phyloP scores from a whole-genome alignment of 768 basidiomycete species.

The Piloderma croceum region DNA sequence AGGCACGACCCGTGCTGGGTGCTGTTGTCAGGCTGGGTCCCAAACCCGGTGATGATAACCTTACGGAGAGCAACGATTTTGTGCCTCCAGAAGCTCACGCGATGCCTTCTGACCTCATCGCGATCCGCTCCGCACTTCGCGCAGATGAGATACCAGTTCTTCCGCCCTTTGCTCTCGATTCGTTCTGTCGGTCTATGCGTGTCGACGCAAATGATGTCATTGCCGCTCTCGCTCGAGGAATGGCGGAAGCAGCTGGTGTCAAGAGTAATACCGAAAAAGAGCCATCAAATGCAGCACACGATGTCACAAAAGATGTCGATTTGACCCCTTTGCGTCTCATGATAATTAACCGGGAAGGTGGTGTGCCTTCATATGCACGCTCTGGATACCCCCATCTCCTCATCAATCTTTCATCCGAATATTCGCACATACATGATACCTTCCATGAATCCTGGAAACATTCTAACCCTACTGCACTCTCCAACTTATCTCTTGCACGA shows the following conservation, averaged over 20 bases:
- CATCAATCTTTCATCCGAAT: constrained; percentile 89
- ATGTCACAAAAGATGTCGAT: too few species aligned
- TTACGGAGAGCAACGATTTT: constrained; percentile 27
- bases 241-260: constrained; percentile 52
- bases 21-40: constrained; percentile 82
- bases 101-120: constrained; percentile 69
- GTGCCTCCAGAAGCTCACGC: constrained; percentile 72
- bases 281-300: too few species aligned
- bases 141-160: constrained; percentile 97
- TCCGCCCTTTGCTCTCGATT: constrained; percentile 88
- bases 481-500: constrained; percentile 79
- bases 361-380: constrained; percentile 95
- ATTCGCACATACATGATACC: constrained; percentile 75
- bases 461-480: constrained; percentile 78
- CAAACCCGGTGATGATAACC: constrained; percentile 44
- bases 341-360: constrained; percentile 96
- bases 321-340: constrained; percentile 92
- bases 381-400: constrained; percentile 91
- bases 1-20: constrained; percentile 83
- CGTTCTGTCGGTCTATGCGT: constrained; percentile 79
- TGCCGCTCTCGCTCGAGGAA: constrained; percentile 79
- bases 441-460: constrained; percentile 73
- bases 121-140: constrained; percentile 82
- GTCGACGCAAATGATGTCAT: constrained; percentile 86
- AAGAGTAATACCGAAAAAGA: constrained; percentile 37